Percentiles rank a stretch among this genome's conserved stretches.
Evolutionary conservation across 2,329 filamentous ascomycete genomes (phyloP).

Genomic region (Colletotrichum tropicale): DNA sequence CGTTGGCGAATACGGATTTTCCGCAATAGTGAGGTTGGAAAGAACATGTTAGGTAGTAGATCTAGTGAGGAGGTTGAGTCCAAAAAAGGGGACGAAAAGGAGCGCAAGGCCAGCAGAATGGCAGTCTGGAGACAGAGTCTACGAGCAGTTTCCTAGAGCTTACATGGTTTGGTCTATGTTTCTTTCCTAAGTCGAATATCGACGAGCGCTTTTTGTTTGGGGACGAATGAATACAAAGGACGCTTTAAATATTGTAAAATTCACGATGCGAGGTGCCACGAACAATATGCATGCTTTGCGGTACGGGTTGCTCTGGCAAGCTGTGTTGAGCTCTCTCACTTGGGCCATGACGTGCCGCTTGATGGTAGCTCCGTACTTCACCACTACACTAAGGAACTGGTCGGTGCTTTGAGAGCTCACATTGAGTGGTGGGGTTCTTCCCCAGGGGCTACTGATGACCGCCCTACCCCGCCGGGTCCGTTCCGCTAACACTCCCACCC

Average conservation of each 20-base stretch:
- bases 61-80: neutral
- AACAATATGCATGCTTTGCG: neutral
- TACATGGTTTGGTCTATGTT: constrained; percentile 17
- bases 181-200: neutral
- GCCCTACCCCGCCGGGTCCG: neutral
- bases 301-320: neutral
- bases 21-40: neutral
- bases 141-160: constrained; percentile 20
- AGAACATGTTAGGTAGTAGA: neutral
- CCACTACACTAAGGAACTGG: neutral
- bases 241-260: neutral
- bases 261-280: neutral
- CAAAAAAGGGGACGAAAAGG: constrained; percentile 15
- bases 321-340: neutral
- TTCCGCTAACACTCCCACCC: constrained; percentile 1
- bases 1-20: constrained; percentile 19
- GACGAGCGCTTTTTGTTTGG: neutral
- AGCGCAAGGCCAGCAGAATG: constrained; percentile 7
- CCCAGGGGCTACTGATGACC: neutral
- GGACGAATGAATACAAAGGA: neutral
- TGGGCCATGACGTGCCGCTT: neutral
- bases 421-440: constrained; percentile 2
- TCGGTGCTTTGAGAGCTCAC: constrained; percentile 7
- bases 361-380: neutral
- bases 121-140: constrained; percentile 15